phyloP scores from a whole-genome alignment of 305 asterid species.

The Rubia balearica region DNA sequence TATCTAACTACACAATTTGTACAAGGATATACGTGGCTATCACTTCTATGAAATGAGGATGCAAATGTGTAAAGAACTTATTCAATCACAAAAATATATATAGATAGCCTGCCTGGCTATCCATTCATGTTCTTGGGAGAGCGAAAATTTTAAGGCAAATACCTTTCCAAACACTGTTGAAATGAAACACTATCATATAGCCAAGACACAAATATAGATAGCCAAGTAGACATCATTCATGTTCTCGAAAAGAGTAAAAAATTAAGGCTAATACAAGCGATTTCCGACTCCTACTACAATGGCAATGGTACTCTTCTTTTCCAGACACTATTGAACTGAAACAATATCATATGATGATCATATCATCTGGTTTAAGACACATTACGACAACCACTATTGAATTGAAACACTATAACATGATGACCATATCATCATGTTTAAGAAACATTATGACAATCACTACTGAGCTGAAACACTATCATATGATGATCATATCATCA shows the following conservation, averaged over 20 bases:
- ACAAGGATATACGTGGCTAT: conserved; percentile 54
- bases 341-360: too few relatives aligned
- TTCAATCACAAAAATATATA: background rate
- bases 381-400: background rate
- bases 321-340: background rate
- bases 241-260: background rate
- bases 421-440: background rate
- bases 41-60: background rate
- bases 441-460: background rate
- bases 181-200: too few relatives aligned
- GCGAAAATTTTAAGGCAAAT: background rate
- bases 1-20: conserved; percentile 43
- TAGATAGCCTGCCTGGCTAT: background rate
- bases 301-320: background rate
- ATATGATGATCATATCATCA: background rate
- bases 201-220: too few relatives aligned
- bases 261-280: background rate
- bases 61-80: background rate
- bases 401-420: background rate
- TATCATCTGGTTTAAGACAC: too few relatives aligned
- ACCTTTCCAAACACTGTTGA: background rate
- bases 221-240: background rate
- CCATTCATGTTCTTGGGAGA: background rate
- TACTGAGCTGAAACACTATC: background rate
- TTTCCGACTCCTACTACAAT: too few relatives aligned